Conservation (phyloP, 371 early-diverging fungal species). For the Syncephalis fuscata region DNA sequence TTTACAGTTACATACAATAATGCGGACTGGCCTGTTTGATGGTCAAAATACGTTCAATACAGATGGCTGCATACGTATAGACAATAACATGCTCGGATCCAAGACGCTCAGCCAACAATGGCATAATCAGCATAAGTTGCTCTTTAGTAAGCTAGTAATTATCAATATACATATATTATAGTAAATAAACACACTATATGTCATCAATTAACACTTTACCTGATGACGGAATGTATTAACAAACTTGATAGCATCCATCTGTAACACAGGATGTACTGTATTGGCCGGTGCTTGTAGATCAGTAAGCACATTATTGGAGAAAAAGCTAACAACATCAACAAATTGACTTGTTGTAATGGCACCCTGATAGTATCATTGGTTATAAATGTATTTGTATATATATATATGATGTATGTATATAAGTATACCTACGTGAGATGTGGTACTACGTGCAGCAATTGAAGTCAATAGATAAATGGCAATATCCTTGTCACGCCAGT, state of each 20-base stretch:
- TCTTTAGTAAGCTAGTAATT: conserved; percentile 22
- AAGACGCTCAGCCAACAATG: conserved; percentile 65
- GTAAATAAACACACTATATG: neutral
- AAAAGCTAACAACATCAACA: conserved; percentile 71
- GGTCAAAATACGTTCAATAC: conserved; percentile 78
- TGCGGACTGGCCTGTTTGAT: conserved; percentile 41
- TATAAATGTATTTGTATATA: neutral
- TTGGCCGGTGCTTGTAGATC: conserved; percentile 62
- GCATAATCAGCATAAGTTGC: conserved; percentile 55
- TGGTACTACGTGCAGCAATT: conserved; percentile 51
- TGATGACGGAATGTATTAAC: conserved; percentile 84
- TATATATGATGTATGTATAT: too few relatives aligned
- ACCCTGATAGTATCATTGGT: conserved; percentile 46
- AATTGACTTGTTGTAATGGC: conserved; percentile 60
- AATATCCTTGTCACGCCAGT: conserved; percentile 94
- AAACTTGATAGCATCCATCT: conserved; percentile 87
- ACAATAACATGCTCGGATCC: conserved; percentile 66
- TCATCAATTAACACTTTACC: conserved; percentile 13
- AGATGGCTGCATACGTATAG: conserved; percentile 82
- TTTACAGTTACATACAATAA: neutral
- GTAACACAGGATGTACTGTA: conserved; percentile 66
- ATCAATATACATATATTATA: too few relatives aligned
- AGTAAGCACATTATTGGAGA: conserved; percentile 58
- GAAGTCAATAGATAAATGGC: conserved; percentile 84
- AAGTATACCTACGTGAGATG: conserved; percentile 22